Conservation (phyloP, 345 rosid genomes). For the rapeseed (Brassica napus) region Da-Ae NC_063446.1:24402501-24403000, state of each 20-base stretch:
- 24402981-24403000: background rate
- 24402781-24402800: background rate
- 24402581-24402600: background rate
- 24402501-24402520: conserved; percentile 92
- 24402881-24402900: conserved; percentile 54
- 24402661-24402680: conserved; percentile 69
- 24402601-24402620: conserved; percentile 41
- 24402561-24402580: background rate
- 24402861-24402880: conserved; percentile 48
- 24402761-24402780: background rate
- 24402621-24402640: conserved; percentile 74
- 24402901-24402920: conserved; percentile 48
- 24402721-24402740: background rate
- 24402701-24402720: background rate
- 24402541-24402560: background rate
- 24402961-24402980: conserved; percentile 53
- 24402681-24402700: background rate
- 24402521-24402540: conserved; percentile 39
- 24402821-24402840: conserved; percentile 52
- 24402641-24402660: conserved; percentile 57
- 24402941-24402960: conserved; percentile 51
- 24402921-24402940: conserved; percentile 65
- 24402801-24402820: background rate
- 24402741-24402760: background rate
- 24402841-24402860: conserved; percentile 89